Percentiles rank a stretch among this genome's conserved stretches.
Conservation (phyloP, 495 filamentous ascomycete genomes). For the Haplographium delicatum region DNA sequence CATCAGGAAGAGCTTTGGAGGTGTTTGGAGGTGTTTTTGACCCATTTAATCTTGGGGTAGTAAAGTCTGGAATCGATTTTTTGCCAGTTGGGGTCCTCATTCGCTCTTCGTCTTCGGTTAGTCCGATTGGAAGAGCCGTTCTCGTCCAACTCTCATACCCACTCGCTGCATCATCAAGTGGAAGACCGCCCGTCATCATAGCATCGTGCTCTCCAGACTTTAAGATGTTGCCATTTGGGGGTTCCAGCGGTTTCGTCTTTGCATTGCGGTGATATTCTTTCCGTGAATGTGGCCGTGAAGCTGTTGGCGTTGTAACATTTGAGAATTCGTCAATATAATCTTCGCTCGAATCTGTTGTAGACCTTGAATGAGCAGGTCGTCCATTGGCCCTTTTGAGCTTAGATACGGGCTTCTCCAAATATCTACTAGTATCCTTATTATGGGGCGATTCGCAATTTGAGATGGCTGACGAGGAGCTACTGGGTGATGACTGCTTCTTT, state of each 20-base stretch:
- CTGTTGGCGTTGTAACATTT: conserved; percentile 18
- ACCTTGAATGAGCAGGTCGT: conserved; percentile 4
- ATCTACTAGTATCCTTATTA: too few relatives aligned
- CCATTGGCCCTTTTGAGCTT: not conserved
- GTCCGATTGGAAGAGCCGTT: conserved; percentile 14
- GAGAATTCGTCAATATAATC: conserved; percentile 20
- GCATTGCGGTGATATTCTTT: conserved; percentile 5
- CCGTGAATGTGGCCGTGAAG: conserved; percentile 15
- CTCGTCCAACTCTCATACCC: conserved; percentile 14
- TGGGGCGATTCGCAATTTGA: too few relatives aligned
- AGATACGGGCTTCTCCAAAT: not conserved
- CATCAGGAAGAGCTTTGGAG: too few relatives aligned
- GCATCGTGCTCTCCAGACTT: not conserved
- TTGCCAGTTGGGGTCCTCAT: conserved; percentile 10
- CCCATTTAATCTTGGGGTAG: not conserved
- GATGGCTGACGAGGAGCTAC: too few relatives aligned
- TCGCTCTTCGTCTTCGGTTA: conserved; percentile 7
- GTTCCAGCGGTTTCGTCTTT: not conserved
- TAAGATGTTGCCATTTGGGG: not conserved
- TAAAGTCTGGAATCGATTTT: conserved; percentile 5
- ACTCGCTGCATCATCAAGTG: conserved; percentile 7
- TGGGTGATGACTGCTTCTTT: too few relatives aligned
- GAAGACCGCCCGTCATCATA: conserved; percentile 8
- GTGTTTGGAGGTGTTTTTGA: too few relatives aligned
- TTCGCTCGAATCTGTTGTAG: conserved; percentile 20